Evolutionary conservation across 208 protist genomes (phyloP), one percentile per base, ranked within the genome.

Genomic region (Jaenimonas drosophilae): DNA sequence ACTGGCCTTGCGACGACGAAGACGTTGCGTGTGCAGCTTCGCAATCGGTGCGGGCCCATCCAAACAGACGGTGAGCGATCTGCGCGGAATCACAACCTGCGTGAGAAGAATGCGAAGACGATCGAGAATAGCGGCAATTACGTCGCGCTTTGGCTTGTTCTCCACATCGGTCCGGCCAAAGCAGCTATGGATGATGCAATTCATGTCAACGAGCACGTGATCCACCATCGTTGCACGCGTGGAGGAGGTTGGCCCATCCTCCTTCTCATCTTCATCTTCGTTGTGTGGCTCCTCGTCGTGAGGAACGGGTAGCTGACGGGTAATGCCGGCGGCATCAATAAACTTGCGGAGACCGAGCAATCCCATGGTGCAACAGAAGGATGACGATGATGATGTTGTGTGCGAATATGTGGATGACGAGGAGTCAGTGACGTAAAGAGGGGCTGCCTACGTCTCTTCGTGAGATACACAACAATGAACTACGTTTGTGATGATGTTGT

Each of bases 161-260:
- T 50, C 9, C 25, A 50, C 28, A 5, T 60, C 39, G n/a, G 49
- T n/a, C 20, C 54, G 49, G 20, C 58, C 41, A 44, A 84, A 88
- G 50, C 78, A 85, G 11, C 67, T 52, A 65, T 91, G 83, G 19
- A 91, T 64, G 33, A 91, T 81, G 63, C 83, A 86, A 60, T 91
- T 91, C 66, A 88, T 75, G 45, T 91, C 83, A 12, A 88, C 57
- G 1, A 91, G 57, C 12, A 91, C 83, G 62, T 91, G 83, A 41
- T 87, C 83, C 1, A 54, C 70, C 14, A 24, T 19, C n/a, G 62
- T 52, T 26, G 51, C 23, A 17, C 26, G 31, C 33, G 58, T 40
- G 33, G 19, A 20, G 17, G 17, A 43, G 21, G 20, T 59, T 20
- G 49, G 47, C 12, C 34, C 28, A 3, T 31, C 44, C 23, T 38